Base-by-base conservation (phyloP, 768 basidiomycete genomes). In the Suillus lakei region DNA sequence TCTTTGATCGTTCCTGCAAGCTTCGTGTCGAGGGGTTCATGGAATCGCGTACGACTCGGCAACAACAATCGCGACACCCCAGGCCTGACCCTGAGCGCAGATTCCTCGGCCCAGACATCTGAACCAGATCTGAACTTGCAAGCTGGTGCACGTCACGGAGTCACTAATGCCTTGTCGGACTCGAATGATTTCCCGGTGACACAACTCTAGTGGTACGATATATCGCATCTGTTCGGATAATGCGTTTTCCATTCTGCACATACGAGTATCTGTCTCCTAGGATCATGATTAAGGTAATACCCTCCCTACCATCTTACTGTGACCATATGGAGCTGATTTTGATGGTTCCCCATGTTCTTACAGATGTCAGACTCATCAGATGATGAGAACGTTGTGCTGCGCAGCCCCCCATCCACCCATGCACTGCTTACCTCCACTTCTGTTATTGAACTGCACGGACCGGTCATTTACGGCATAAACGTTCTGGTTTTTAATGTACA, bases 91-190 rank as follows among this genome's bases (percentile, higher is more conserved):
- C 15, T 28, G 56, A 26, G 15, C 8, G 56, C 38, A 13, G 16
- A 28, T 39, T 21, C 8, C 18, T 58, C 56, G 56, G 38, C 23
- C 18, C 26, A 28, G 8, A 26, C 5, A 58, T 23, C 23, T 39
- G 56, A 58, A 58, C 36, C 23, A 54, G 32, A 32, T 54, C 53
- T 54, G 53, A 54, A 54, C 26, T 39, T 58, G 23, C 38, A 54
- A 34, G 53, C 53, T 58, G 23, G 56, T 38, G 36, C 32, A 36
- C 30, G n/a, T 38, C n/a, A 38, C 16, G 32, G 34, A 58, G 18
- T 23, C 36, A 39, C 38, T 38, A 5, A 16, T 58, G 16, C 38
- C 38, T 58, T 39, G 38, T 39, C 36, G 23, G 36, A 38, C 9
- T 58, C 23, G 36, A 26, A 16, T 38, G 5, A 39, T 39, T 36